Conservation (phyloP, 2,329 filamentous ascomycete species). For the Colletotrichum gloeosporioides region DNA sequence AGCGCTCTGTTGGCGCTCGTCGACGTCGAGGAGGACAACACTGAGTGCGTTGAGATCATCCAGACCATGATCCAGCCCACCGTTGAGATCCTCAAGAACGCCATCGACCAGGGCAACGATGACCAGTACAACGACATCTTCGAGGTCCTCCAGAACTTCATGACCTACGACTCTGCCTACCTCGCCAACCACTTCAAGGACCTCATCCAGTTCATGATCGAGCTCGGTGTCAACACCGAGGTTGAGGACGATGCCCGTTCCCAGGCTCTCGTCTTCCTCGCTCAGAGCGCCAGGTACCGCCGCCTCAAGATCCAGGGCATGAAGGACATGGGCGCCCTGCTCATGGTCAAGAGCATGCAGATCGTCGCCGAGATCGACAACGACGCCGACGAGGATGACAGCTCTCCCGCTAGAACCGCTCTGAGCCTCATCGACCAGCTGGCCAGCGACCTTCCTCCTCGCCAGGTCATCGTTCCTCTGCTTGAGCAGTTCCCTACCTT, state of each 20-base stretch:
- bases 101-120: conserved; percentile 81
- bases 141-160: conserved; percentile 94
- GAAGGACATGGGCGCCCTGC: conserved; percentile 79
- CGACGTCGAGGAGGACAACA: conserved; percentile 87
- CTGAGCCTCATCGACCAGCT: conserved; percentile 89
- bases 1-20: conserved; percentile 87
- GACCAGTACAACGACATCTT: conserved; percentile 90
- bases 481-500: conserved; percentile 86
- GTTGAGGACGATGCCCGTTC: conserved; percentile 85
- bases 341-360: conserved; percentile 87
- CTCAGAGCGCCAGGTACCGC: conserved; percentile 89
- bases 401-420: conserved; percentile 84
- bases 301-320: conserved; percentile 95
- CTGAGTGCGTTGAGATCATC: conserved; percentile 73
- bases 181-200: conserved; percentile 87
- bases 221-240: conserved; percentile 77
- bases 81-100: conserved; percentile 86
- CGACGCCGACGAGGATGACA: conserved; percentile 75
- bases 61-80: conserved; percentile 84
- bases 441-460: conserved; percentile 85
- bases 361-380: conserved; percentile 90
- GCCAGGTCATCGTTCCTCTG: conserved; percentile 91
- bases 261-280: conserved; percentile 91
- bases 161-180: conserved; percentile 87
- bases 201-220: conserved; percentile 91